These are phyloP conservation scores for Syzygium oleosum DNA, from an alignment of 345 rosid species.

Conservation along the genomic window DNA sequence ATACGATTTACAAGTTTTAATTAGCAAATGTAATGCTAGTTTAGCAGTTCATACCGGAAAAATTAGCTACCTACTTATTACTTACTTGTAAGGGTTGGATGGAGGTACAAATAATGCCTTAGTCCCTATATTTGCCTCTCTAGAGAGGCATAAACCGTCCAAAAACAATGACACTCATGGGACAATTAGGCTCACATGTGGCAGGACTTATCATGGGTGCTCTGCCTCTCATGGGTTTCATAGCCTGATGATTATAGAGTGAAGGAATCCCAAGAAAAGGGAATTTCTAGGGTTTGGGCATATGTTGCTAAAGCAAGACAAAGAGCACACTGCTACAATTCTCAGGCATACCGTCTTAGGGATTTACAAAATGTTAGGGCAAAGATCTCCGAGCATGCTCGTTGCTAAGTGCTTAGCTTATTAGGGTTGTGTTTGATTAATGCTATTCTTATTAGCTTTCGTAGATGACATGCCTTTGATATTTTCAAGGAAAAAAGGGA, in stretches of 20 bases:
- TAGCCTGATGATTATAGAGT: conserved; percentile 10
- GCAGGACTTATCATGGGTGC: conserved; percentile 6
- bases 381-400: not conserved
- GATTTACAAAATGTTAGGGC: conserved; percentile 22
- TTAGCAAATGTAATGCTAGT: not conserved
- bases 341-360: conserved; percentile 28
- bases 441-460: not conserved
- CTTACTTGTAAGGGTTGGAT: not conserved
- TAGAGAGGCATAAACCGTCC: conserved; percentile 16
- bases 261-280: conserved; percentile 79
- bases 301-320: conserved; percentile 86
- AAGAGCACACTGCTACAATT: conserved; percentile 24
- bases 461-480: conserved; percentile 28
- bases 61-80: not conserved
- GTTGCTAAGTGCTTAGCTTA: not conserved
- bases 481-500: conserved; percentile 10
- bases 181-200: conserved; percentile 4
- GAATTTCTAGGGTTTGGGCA: conserved; percentile 30
- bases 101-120: not conserved
- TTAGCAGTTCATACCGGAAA: not conserved
- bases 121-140: not conserved
- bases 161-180: not conserved
- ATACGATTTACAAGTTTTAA: not conserved
- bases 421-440: not conserved
- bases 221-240: not conserved